phyloP scores from a whole-genome alignment of 495 filamentous ascomycete genomes.

The Talaromyces ruber region DNA sequence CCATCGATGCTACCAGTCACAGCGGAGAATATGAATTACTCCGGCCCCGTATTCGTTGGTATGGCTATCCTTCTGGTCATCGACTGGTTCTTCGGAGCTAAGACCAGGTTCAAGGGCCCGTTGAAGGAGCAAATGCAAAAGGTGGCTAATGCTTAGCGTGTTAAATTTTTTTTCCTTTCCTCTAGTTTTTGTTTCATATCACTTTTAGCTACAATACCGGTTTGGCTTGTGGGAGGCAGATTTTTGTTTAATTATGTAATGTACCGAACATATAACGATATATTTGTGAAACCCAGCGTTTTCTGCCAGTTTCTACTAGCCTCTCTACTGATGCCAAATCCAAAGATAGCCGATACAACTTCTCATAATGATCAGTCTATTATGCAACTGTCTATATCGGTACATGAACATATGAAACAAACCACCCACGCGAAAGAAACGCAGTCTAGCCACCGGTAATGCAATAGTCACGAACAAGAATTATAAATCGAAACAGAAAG shows the following conservation, averaged over 20 bases:
- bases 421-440: neutral
- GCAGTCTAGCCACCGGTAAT: neutral
- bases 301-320: too few relatives aligned
- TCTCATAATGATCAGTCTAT: neutral
- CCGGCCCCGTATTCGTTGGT: constrained; percentile 29
- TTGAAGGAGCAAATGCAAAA: constrained; percentile 12
- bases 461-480: neutral
- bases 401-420: neutral
- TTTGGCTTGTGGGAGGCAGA: neutral
- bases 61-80: constrained; percentile 28
- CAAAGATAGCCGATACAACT: neutral
- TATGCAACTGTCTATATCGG: neutral
- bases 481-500: neutral
- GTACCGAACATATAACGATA: neutral
- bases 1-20: constrained; percentile 31
- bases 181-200: neutral
- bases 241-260: neutral
- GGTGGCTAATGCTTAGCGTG: neutral
- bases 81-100: constrained; percentile 34
- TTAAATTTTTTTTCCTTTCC: neutral
- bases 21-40: constrained; percentile 37
- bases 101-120: constrained; percentile 21
- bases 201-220: neutral
- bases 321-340: too few relatives aligned
- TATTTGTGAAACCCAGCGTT: too few relatives aligned